Evolutionary conservation across 768 basidiomycete species (phyloP).

Genomic region (Leccinum variicolor): DNA sequence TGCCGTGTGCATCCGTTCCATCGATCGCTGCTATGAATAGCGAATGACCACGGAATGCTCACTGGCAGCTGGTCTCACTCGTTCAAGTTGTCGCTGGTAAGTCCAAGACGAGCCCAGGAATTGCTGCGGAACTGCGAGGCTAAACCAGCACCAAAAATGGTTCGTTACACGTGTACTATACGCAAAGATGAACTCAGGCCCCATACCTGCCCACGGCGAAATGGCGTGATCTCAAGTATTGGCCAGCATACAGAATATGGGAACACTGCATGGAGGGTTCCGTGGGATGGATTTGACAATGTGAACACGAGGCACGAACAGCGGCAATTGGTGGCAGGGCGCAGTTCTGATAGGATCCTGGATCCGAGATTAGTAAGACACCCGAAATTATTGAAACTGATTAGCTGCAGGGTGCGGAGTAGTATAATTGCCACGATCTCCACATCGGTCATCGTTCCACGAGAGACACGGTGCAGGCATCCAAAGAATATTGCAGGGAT

Average conservation of each 20-base stretch:
- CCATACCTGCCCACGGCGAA: slow-evolving; percentile 12
- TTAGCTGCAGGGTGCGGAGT: background rate
- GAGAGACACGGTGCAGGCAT: background rate
- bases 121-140: slow-evolving; percentile 5
- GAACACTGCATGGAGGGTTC: slow-evolving; percentile 8
- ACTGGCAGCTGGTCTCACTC: background rate
- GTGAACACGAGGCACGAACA: slow-evolving; percentile 29
- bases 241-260: slow-evolving; percentile 5
- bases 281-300: slow-evolving; percentile 18
- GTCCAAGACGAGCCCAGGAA: background rate
- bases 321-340: slow-evolving; percentile 9
- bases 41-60: slow-evolving; percentile 4
- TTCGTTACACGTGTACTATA: slow-evolving; percentile 18
- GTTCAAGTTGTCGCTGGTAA: background rate
- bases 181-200: slow-evolving; percentile 16
- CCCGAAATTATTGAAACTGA: background rate
- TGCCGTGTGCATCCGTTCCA: slow-evolving; percentile 14
- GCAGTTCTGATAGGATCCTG: slow-evolving; percentile 5
- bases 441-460: background rate
- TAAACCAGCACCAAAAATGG: slow-evolving; percentile 12
- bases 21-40: slow-evolving; percentile 3
- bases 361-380: slow-evolving; percentile 13
- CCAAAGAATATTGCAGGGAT: background rate
- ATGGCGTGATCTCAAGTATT: slow-evolving; percentile 10
- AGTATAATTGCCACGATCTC: background rate